Evolutionary conservation across 306 rosid species (phyloP).

Genomic region (Fragaria ananassa): DNA sequence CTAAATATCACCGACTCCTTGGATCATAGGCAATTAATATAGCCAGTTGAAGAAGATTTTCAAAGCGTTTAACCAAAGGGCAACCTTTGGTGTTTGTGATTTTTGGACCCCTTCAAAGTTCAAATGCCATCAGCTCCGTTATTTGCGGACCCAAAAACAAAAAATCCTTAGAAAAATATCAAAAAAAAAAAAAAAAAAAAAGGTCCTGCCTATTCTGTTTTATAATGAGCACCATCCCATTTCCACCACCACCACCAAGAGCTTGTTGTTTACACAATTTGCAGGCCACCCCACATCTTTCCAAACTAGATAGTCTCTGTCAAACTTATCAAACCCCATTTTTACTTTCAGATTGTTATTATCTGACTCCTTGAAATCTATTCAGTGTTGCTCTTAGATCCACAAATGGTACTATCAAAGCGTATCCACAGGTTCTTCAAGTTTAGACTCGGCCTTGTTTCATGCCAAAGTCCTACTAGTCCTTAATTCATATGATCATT

Average conservation of each 20-base stretch:
- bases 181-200: too few relatives aligned
- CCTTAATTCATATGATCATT: constrained; percentile 23
- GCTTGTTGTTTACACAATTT: constrained; percentile 1
- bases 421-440: constrained; percentile 60
- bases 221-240: constrained; percentile 4
- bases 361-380: constrained; percentile 10
- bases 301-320: constrained; percentile 12
- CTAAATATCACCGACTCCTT: neutral
- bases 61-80: too few relatives aligned
- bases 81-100: neutral
- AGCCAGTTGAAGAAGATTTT: neutral
- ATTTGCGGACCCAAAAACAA: constrained; percentile 8
- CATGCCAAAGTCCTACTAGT: constrained; percentile 6
- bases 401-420: constrained; percentile 53
- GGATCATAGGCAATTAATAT: neutral
- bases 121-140: constrained; percentile 5
- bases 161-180: neutral
- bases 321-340: constrained; percentile 14
- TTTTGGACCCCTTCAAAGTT: constrained; percentile 19
- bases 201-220: neutral
- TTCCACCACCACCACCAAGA: neutral
- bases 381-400: constrained; percentile 23
- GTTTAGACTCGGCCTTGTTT: constrained; percentile 34
- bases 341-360: neutral
- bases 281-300: constrained; percentile 1